A percentile compares a stretch with the other conserved stretches of the same genome.
These are phyloP conservation scores for Monosporozyma yasuniensis DNA, from an alignment of 805 yeast species.

Conservation along the genomic window DNA sequence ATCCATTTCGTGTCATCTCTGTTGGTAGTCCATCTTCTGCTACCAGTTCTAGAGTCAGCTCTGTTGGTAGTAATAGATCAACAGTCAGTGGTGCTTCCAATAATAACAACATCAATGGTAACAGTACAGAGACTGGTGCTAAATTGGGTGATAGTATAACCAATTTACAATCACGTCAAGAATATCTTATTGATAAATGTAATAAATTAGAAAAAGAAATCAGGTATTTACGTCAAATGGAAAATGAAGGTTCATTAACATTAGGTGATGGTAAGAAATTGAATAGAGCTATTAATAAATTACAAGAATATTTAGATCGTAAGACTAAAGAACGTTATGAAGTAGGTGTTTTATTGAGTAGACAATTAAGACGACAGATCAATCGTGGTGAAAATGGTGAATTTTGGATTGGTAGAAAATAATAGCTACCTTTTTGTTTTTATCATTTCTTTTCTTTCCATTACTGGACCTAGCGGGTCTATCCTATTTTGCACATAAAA, in stretches of 20 bases:
- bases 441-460: neutral
- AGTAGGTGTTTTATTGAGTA: conserved; percentile 33
- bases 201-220: conserved; percentile 33
- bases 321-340: conserved; percentile 38
- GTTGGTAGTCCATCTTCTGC: conserved; percentile 14
- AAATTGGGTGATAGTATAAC: conserved; percentile 9
- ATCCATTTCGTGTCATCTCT: conserved; percentile 30
- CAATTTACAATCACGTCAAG: conserved; percentile 27
- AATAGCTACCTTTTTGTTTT: neutral
- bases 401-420: conserved; percentile 29
- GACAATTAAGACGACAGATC: conserved; percentile 34
- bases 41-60: neutral
- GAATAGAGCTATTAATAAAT: conserved; percentile 29
- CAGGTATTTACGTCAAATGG: conserved; percentile 28
- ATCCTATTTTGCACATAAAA: neutral
- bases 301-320: conserved; percentile 34
- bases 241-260: conserved; percentile 30
- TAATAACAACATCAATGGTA: neutral
- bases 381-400: conserved; percentile 36
- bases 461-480: neutral
- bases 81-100: neutral
- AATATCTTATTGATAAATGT: conserved; percentile 29
- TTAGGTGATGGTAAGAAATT: conserved; percentile 35
- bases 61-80: conserved; percentile 12
- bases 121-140: neutral